Base-by-base conservation (phyloP, 257 asterid genomes). In the Vinca minor region DNA sequence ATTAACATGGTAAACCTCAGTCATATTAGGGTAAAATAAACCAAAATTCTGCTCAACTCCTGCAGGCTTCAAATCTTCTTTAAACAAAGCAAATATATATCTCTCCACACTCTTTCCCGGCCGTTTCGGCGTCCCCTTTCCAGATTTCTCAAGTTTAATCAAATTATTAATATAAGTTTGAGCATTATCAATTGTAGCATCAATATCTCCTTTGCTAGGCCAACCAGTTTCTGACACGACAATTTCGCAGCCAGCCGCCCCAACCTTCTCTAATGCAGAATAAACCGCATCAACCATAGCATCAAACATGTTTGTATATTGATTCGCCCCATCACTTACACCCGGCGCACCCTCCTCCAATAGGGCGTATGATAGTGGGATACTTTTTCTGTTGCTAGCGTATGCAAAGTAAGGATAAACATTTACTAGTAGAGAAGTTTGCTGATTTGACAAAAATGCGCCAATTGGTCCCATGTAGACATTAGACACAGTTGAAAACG, bases 201-300 rank as follows among this genome's bases (percentile, higher is more conserved):
- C 79, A 0, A n/a, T 56, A 4, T 78, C 81, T 0, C 82, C 86
- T 1, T 42, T 76, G 2, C 83, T 78, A 29, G 88, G 92, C 92
- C 92, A 85, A 0, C 92, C 92, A 0, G 86, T 85, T 70, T 85
- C 92, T 0, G 87, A 64, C 12, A 83, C 82, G 5, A 85, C 77
- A 0, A 83, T n/a, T 1, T 57, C 71, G 0, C 79, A 61, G 0
- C 26, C 17, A 0, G 55, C 3, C 1, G 77, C 82, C 0, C 83
- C 87, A 4, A 53, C 77, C 14, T 70, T 83, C 59, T 81, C 93
- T 2, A 70, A 14, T 6, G 87, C 89, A 14, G 70, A 72, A 26
- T 83, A 72, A 18, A 71, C 41, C 1, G 81, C 55, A 5, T 85
- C 89, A 8, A 80, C 69, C 74, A 81, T 79, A 1, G 89, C 84